Conservation (phyloP, 768 basidiomycete species). For the Trametes cinnabarina region DNA sequence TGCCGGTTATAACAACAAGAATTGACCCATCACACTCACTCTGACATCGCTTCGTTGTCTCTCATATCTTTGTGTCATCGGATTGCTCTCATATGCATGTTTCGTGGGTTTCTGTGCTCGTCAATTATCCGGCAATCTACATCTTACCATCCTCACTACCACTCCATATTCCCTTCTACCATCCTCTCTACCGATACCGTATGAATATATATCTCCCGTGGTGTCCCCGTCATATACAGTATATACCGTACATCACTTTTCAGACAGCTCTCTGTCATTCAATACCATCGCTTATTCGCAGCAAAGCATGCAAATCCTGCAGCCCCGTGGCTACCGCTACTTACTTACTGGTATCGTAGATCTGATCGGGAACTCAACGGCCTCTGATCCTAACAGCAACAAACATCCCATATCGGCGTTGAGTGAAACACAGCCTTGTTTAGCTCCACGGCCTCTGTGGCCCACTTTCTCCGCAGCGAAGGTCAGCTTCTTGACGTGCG, state of each 20-base stretch:
- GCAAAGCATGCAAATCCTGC: no score
- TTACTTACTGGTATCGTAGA: not conserved
- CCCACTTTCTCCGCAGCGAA: no score
- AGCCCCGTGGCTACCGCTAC: no score
- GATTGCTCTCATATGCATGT: slow-evolving; percentile 19
- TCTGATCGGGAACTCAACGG: not conserved
- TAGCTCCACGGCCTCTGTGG: no score
- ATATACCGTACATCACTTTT: slow-evolving; percentile 6
- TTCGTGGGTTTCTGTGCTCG: slow-evolving; percentile 6
- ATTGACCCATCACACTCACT: not conserved
- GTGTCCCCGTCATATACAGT: slow-evolving; percentile 7
- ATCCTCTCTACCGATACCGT: not conserved
- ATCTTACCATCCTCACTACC: not conserved
- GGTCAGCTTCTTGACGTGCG: no score
- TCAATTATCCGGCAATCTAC: not conserved
- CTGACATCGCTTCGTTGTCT: not conserved
- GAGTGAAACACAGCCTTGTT: not conserved
- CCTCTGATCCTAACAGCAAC: not conserved
- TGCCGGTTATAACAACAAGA: not conserved
- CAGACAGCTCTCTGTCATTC: not conserved
- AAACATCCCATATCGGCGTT: not conserved
- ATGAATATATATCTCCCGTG: not conserved
- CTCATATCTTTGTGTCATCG: slow-evolving; percentile 9
- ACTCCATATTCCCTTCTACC: not conserved
- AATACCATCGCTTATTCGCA: not conserved